Base-by-base conservation (phyloP, 768 basidiomycete genomes). In the Kwoniella europaea region DNA sequence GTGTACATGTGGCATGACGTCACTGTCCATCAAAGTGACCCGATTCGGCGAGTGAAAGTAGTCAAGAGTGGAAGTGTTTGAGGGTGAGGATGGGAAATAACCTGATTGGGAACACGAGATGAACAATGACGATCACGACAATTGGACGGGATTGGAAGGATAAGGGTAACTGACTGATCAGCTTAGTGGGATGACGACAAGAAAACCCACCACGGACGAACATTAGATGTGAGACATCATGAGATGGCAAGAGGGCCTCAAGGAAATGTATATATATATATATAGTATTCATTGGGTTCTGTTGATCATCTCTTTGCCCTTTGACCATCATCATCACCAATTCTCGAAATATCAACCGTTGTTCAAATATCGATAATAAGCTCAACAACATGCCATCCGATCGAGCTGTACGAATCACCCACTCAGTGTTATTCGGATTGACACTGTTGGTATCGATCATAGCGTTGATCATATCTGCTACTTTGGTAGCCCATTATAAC, bases 401-500 rank as follows among this genome's bases (percentile, higher is more conserved):
- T 67, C 68, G 77, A 64, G 73, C 61, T 12, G 71, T 82, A 71
- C 66, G 71, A 62, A 53, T 80, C 58, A 22, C 76, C 63, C 82
- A 83, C 68, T 69, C 74, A 18, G 74, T 79, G 35, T 61, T 81
- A 55, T 81, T 82, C 71, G 68, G 64, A 22, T 69, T 82, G 29
- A 72, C 73, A 35, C 72, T 77, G 46, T n/a, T 85, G 29, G 68
- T 73, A 0, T 76, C 76, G 16, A 78, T 84, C 65, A 73, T 85
- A 60, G 68, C 77, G 0, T 67, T 84, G 4, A 82, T 76, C 35
- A 82, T 85, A 69, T 76, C 79, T 7, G 77, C 74, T 0, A 68
- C 71, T 1, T 69, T 84, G 27, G 82, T 82, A 4, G 57, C 68
- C 24, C 59, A 73, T 55, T 76, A 79, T 65, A 76, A 77, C 56